A percentile compares a stretch with the other conserved stretches of the same genome.
Conservation (phyloP, 2,329 filamentous ascomycete genomes). For the Fusarium continuum region DNA sequence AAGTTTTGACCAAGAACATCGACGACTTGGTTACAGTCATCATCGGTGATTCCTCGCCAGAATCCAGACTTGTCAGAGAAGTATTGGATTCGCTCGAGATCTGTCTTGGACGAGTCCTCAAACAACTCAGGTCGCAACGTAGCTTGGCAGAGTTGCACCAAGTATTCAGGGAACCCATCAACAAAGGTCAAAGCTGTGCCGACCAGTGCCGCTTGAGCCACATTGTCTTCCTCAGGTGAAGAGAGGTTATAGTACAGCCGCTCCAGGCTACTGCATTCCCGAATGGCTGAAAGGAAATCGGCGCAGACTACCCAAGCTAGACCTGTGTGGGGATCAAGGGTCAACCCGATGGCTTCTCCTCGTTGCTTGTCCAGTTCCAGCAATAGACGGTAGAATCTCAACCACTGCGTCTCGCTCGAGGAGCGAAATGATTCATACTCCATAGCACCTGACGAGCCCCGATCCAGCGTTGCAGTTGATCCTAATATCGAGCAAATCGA, state of each 20-base stretch:
- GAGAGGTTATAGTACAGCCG: conserved; percentile 74
- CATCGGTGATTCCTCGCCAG: conserved; percentile 80
- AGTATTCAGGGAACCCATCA: conserved; percentile 73
- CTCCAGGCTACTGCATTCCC: conserved; percentile 83
- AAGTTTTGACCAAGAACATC: conserved; percentile 73
- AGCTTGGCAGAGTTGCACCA: conserved; percentile 72
- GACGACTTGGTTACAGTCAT: conserved; percentile 77
- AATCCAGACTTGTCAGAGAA: conserved; percentile 85
- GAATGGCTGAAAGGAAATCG: conserved; percentile 80
- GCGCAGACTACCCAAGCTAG: conserved; percentile 87
- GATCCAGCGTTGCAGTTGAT: conserved; percentile 72
- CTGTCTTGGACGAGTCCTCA: conserved; percentile 74
- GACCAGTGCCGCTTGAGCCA: conserved; percentile 69
- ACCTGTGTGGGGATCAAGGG: conserved; percentile 74
- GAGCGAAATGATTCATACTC: conserved; percentile 79
- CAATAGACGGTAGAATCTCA: conserved; percentile 85
- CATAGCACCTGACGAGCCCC: conserved; percentile 68
- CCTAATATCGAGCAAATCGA: conserved; percentile 78
- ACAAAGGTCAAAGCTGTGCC: conserved; percentile 75
- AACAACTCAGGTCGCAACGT: conserved; percentile 78
- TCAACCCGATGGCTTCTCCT: conserved; percentile 81
- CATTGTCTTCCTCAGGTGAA: conserved; percentile 60
- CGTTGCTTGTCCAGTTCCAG: conserved; percentile 87
- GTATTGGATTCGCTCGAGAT: conserved; percentile 76
- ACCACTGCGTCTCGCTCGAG: conserved; percentile 85